Percentiles rank a stretch among this genome's conserved stretches.
Evolutionary conservation across 129 eudicot species (phyloP).

Genomic region (Sambucus nigra): DNA sequence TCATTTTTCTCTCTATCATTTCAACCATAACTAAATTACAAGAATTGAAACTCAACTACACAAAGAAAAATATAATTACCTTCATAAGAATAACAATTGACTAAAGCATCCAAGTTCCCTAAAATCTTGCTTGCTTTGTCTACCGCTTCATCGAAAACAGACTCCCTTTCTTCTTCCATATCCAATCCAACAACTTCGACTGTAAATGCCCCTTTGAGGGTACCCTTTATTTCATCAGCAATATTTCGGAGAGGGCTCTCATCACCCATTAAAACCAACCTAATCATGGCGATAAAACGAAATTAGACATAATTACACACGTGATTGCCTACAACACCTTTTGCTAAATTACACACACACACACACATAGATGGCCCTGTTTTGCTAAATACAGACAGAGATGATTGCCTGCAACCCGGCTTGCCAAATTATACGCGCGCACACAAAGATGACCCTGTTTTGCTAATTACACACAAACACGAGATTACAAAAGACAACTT

Average conservation of each 20-base stretch:
- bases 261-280: conserved; percentile 74
- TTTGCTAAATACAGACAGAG: no score
- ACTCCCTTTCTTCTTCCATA: conserved; percentile 75
- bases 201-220: conserved; percentile 26
- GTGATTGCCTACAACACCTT: no score
- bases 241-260: conserved; percentile 35
- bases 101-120: conserved; percentile 71
- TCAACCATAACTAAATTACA: no score
- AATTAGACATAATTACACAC: not conserved
- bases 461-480: no score
- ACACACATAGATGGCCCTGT: no score
- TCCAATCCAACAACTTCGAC: conserved; percentile 65
- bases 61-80: conserved; percentile 39
- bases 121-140: conserved; percentile 43
- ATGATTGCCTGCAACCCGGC: no score
- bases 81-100: conserved; percentile 73
- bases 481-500: no score
- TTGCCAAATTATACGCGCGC: no score
- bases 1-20: no score
- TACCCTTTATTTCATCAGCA: conserved; percentile 37
- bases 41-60: no score
- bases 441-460: no score
- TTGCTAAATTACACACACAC: no score
- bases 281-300: conserved; percentile 11
- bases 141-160: conserved; percentile 55